Base-by-base conservation (phyloP, 768 basidiomycete genomes). In the Tephrocybe rancida region DNA sequence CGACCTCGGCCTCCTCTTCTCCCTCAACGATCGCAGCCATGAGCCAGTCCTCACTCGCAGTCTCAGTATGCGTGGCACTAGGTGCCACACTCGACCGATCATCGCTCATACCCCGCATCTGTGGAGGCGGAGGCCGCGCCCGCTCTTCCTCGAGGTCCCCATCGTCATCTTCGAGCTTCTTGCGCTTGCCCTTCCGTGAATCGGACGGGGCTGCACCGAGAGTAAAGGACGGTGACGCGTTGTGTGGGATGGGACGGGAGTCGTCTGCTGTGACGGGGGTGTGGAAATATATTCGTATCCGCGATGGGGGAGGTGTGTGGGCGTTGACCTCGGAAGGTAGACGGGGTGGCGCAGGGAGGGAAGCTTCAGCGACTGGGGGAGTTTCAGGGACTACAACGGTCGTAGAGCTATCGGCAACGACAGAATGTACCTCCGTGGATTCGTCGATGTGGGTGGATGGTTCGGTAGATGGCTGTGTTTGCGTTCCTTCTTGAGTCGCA, bases 241-340 rank as follows among this genome's bases (percentile, higher is more conserved):
- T 72, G 75, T 85, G 82, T 55, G 86, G 84, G 67, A 90, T 85
- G 21, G 86, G 86, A 66, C 83, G 85, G 52, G 86, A 80, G 71
- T 92, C 90, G 74, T 91, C 90, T 64, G 86, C 80, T 58, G 88
- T 84, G 58, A 88, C 88, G 56, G 91, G 92, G 22, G 91, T 92
- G 74, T 93, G 91, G 77, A 94, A 94, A 76, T 94, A 94, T 52
- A 94, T 90, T 63, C 91, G 88, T 63, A 94, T 86, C 58, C 92
- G 87, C 39, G 91, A 91, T 30, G 89, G 87, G 39, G 80, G 72
- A 70, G 86, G 69, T 3, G 35, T 24, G 18, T 18, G 21, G 22
- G 13, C 30, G 19, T 5, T 37, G 35, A 16, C 35, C 5, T 37
- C 35, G 35, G 35, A 4, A 6, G 35, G 16, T 7, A 37, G 14